phyloP scores from a whole-genome alignment of 768 basidiomycete genomes.

The Boletus reticulatus region DNA sequence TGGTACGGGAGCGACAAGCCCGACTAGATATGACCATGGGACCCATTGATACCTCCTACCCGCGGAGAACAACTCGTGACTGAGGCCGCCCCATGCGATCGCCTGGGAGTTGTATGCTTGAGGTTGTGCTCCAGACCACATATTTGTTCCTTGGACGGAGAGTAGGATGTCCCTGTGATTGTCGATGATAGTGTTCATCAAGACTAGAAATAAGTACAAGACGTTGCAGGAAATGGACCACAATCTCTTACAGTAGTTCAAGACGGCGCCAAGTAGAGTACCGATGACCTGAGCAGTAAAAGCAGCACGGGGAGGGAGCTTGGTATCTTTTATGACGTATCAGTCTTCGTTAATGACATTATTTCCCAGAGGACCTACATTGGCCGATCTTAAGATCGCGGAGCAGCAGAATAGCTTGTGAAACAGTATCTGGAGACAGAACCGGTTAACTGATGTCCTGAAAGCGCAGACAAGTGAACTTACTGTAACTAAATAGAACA shows the following conservation, averaged over 20 bases:
- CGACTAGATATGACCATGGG: slow-evolving; percentile 33
- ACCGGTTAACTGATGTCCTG: slow-evolving; percentile 40
- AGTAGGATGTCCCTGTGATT: slow-evolving; percentile 49
- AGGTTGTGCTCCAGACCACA: slow-evolving; percentile 30
- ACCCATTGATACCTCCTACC: slow-evolving; percentile 39
- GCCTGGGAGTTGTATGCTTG: slow-evolving; percentile 34
- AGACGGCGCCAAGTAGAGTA: slow-evolving; percentile 49
- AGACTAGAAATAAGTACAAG: slow-evolving; percentile 36
- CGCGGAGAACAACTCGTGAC: slow-evolving; percentile 32
- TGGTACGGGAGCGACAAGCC: slow-evolving; percentile 37
- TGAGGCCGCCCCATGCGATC: slow-evolving; percentile 40
- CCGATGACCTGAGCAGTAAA: slow-evolving; percentile 59
- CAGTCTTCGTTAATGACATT: slow-evolving; percentile 36
- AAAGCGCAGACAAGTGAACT: slow-evolving; percentile 5
- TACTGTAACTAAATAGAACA: slow-evolving; percentile 46
- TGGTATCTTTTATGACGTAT: slow-evolving; percentile 31
- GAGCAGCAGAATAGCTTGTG: slow-evolving; percentile 51
- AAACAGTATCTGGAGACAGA: slow-evolving; percentile 42
- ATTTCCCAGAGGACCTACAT: slow-evolving; percentile 8
- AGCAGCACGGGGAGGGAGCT: slow-evolving; percentile 62
- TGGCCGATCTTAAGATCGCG: slow-evolving; percentile 52
- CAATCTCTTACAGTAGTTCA: slow-evolving; percentile 41
- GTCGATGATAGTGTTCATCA: slow-evolving; percentile 60
- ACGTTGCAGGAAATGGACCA: not conserved
- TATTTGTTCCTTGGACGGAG: slow-evolving; percentile 50